phyloP scores from a whole-genome alignment of 768 basidiomycete species.

The Tricholoma saponaceum region DNA sequence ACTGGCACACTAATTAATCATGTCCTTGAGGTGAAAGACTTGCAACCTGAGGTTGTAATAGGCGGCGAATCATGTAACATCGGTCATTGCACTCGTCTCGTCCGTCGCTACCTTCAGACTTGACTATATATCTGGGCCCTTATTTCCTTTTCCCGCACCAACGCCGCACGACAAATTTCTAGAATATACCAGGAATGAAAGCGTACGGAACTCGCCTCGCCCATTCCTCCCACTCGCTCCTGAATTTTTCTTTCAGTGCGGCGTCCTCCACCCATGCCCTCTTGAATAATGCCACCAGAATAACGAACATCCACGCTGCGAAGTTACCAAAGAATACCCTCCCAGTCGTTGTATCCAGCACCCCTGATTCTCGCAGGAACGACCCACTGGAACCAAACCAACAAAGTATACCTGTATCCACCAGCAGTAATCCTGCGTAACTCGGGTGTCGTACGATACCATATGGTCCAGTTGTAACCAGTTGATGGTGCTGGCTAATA shows the following conservation, averaged over 20 bases:
- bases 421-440: neutral
- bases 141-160: too few relatives aligned
- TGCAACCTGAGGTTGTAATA: too few relatives aligned
- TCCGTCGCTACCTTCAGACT: too few relatives aligned
- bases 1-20: too few relatives aligned
- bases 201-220: conserved; percentile 9
- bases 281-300: neutral
- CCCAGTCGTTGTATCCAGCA: neutral
- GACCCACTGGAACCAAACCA: neutral
- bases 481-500: conserved; percentile 40
- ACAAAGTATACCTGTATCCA: neutral
- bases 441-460: neutral
- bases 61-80: too few relatives aligned
- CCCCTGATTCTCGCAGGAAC: neutral
- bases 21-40: too few relatives aligned
- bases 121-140: too few relatives aligned
- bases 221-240: conserved; percentile 4
- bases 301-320: neutral
- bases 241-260: neutral
- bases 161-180: neutral
- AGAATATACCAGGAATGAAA: neutral
- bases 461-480: conserved; percentile 49
- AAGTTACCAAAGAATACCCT: neutral
- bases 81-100: too few relatives aligned
- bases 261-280: neutral